Percentiles rank a stretch among this genome's conserved stretches.
Evolutionary conservation across 2,329 filamentous ascomycete species (phyloP).

Genomic region (Pochonia chlamydosporia): DNA sequence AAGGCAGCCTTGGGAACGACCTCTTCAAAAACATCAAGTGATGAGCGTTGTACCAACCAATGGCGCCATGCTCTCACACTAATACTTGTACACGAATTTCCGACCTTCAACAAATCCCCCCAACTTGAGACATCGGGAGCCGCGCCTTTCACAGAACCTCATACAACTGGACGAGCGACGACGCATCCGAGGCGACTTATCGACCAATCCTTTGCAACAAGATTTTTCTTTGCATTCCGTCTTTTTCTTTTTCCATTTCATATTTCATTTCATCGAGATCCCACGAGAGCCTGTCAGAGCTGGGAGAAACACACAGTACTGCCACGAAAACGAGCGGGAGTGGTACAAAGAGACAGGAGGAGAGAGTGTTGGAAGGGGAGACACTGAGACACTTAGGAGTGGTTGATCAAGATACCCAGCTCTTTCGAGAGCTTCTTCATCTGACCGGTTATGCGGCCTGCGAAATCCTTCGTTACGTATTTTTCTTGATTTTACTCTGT

Average conservation of each 20-base stretch:
- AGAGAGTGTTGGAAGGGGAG: conserved; percentile 8
- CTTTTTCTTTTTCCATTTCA: conserved; percentile 1
- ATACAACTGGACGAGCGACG: conserved; percentile 20
- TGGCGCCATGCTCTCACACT: not conserved
- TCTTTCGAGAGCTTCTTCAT: conserved; percentile 30
- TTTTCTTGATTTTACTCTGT: conserved; percentile 6
- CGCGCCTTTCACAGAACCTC: not conserved
- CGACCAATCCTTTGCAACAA: conserved; percentile 6
- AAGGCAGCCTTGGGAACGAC: conserved; percentile 42
- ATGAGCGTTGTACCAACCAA: conserved; percentile 6
- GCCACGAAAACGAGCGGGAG: conserved; percentile 2
- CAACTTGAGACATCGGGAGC: not conserved
- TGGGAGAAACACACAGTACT: conserved; percentile 2
- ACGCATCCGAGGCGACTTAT: conserved; percentile 16
- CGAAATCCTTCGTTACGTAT: conserved; percentile 6
- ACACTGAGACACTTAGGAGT: conserved; percentile 16
- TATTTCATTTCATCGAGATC: not conserved
- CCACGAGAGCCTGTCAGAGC: not conserved
- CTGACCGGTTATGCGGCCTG: conserved; percentile 17
- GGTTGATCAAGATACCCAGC: conserved; percentile 35
- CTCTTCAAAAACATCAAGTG: conserved; percentile 57
- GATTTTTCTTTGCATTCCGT: conserved; percentile 10
- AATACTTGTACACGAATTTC: not conserved
- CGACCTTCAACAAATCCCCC: not conserved
- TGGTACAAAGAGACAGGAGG: not conserved